A percentile compares a stretch with the other conserved stretches of the same genome.
Conservation (phyloP, 176 grass and related monocot species). For the Rhipidocladum racemiflorum region DNA sequence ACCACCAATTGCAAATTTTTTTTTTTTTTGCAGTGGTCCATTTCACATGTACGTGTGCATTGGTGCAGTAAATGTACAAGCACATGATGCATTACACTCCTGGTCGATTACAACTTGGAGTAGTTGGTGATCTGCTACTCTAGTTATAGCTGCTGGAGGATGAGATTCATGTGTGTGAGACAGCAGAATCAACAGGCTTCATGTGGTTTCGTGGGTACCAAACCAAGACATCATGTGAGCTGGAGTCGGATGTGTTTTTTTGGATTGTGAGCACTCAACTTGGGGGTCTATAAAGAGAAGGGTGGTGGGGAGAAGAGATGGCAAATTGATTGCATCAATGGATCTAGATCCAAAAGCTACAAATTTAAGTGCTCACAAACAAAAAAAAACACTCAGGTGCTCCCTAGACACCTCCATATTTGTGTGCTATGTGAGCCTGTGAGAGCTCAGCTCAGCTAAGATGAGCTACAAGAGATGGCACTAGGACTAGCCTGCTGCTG, state of each 20-base stretch:
- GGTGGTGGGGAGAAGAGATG: no score
- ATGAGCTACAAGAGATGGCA: conserved; percentile 26
- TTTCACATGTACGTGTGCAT: not conserved
- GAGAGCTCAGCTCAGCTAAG: not conserved
- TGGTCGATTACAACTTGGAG: conserved; percentile 17
- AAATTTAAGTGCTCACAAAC: no score
- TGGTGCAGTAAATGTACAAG: conserved; percentile 9
- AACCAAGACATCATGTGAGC: conserved; percentile 41
- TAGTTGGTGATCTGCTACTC: conserved; percentile 37
- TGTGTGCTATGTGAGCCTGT: conserved; percentile 14
- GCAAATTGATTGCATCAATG: no score
- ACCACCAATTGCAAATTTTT: conserved; percentile 26
- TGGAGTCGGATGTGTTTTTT: conserved; percentile 36
- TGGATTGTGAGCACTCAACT: no score
- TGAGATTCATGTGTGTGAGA: conserved; percentile 33
- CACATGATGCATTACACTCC: conserved; percentile 16
- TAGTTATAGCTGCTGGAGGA: conserved; percentile 29
- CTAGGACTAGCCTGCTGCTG: conserved; percentile 21
- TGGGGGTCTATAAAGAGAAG: no score
- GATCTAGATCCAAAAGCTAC: no score
- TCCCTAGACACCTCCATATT: no score
- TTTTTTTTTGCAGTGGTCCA: conserved; percentile 35
- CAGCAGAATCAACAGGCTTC: conserved; percentile 35
- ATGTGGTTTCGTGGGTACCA: conserved; percentile 48
- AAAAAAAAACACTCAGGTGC: no score